Base-by-base conservation (phyloP, 2,329 filamentous ascomycete genomes). In the Arthrobotrys megalospora region DNA sequence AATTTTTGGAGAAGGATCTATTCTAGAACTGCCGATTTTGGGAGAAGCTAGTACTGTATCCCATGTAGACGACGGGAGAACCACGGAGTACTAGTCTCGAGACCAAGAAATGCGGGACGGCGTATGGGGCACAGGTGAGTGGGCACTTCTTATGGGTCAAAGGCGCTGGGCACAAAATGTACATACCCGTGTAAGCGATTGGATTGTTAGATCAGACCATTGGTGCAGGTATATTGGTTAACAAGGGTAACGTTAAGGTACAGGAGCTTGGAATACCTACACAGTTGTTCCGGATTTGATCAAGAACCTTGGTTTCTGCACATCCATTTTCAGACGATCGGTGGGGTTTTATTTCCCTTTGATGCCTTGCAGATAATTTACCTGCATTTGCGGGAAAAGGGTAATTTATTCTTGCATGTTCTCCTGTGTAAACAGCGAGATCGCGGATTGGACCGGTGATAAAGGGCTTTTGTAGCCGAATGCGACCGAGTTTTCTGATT, bases 91-190 rank as follows among this genome's bases (percentile, higher is more conserved):
- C 21, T 50, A 50, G 19, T 50, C 28, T 14, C 19, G 47, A n/a
- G n/a, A n/a, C 2, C 11, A n/a, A 14, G 14, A 50, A 28, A 50
- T 50, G 21, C 21, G 14, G 21, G 11, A 4, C 10, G 21, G 11
- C 4, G 12, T 14, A 52, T 28, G 3, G 24, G 52, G 52, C 52
- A 24, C 52, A 16, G n/a, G 32, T 6, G 32, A 38, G 52, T 60
- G 55, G 55, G 55, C 55, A 60, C 10, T n/a, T 10, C 16, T 6
- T 43, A 36, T 58, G 55, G 55, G 55, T 60, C n/a, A 3, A 43
- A 60, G 36, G 19, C 55, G 21, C 16, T 60, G 55, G 55, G 55
- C 55, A 60, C 34, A 32, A 14, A 10, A 48, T 48, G 45, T 16
- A 48, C 16, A 12, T 16, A 50, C 5, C 24, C 24, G 24, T 45